These are phyloP conservation scores for Apiotrichum gamsii DNA, from an alignment of 1,284 basidiomycete species.

Conservation along the genomic window DNA sequence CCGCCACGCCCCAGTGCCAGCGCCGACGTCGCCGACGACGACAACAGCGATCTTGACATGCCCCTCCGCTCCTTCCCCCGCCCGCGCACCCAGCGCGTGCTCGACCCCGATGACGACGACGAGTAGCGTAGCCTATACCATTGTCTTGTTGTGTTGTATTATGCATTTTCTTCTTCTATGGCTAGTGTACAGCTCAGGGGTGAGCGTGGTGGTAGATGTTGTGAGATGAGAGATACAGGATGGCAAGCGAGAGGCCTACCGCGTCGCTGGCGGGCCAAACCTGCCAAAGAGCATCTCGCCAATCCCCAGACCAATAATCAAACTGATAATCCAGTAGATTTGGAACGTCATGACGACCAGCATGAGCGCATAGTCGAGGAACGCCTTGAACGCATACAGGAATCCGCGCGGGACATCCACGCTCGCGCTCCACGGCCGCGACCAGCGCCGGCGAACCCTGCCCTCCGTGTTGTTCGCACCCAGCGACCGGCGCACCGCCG, in stretches of 20 bases:
- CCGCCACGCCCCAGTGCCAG: neutral
- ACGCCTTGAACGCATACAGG: constrained; percentile 28
- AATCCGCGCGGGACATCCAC: constrained; percentile 34
- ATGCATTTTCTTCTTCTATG: too few relatives aligned
- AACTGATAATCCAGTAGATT: constrained; percentile 40
- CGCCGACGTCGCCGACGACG: neutral
- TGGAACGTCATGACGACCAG: constrained; percentile 46
- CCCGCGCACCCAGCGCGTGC: constrained; percentile 5
- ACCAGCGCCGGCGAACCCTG: constrained; percentile 23
- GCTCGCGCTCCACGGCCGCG: constrained; percentile 27
- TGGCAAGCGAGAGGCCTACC: too few relatives aligned
- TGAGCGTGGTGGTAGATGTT: too few relatives aligned
- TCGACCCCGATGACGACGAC: constrained; percentile 23
- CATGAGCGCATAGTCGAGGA: constrained; percentile 39
- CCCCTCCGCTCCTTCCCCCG: neutral
- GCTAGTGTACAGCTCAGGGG: neutral
- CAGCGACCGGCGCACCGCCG: constrained; percentile 18
- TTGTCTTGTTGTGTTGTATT: constrained; percentile 20
- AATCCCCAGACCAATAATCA: constrained; percentile 39
- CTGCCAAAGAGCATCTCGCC: constrained; percentile 41
- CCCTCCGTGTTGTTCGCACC: constrained; percentile 17
- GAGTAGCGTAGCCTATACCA: neutral
- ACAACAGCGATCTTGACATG: neutral
- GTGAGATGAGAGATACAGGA: too few relatives aligned
- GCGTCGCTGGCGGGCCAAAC: constrained; percentile 15